These are phyloP conservation scores for Kwoniella shivajii DNA, from an alignment of 1,284 basidiomycete genomes.

Conservation along the genomic window DNA sequence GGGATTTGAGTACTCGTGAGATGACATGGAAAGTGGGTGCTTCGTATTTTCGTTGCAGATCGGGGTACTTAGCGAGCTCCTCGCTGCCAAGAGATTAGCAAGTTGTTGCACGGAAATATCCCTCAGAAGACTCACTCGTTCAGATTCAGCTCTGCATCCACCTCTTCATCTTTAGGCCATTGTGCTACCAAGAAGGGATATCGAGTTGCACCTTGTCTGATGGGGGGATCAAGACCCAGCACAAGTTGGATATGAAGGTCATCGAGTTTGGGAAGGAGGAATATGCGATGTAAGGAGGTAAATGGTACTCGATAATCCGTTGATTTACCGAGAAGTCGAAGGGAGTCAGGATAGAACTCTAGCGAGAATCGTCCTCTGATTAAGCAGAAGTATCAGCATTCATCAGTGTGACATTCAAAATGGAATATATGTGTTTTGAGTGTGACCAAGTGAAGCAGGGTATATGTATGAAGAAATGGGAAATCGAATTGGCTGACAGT, in stretches of 20 bases:
- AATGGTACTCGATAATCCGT: constrained; percentile 99
- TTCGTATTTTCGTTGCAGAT: constrained; percentile 62
- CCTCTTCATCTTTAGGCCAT: constrained; percentile 94
- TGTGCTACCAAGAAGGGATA: constrained; percentile 99
- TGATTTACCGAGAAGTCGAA: constrained; percentile 93
- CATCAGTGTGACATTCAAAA: too few species aligned
- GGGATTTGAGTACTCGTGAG: constrained; percentile 87
- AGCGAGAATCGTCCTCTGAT: constrained; percentile 91
- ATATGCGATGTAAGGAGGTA: constrained; percentile 82
- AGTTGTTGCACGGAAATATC: neutral
- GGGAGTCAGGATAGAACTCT: constrained; percentile 94
- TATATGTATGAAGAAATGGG: too few species aligned
- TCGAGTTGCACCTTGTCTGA: constrained; percentile 95
- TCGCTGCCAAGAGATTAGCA: constrained; percentile 34
- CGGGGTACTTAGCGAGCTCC: constrained; percentile 57
- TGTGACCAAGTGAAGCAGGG: too few species aligned
- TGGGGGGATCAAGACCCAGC: constrained; percentile 85
- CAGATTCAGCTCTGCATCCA: constrained; percentile 93
- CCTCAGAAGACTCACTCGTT: constrained; percentile 66
- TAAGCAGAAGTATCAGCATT: neutral
- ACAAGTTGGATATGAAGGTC: constrained; percentile 96
- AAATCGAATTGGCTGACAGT: too few species aligned
- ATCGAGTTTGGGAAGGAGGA: constrained; percentile 90
- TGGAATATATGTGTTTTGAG: too few species aligned
- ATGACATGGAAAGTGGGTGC: constrained; percentile 96